Evolutionary conservation across 2,329 filamentous ascomycete species (phyloP).

Genomic region (Alternaria viburni): DNA sequence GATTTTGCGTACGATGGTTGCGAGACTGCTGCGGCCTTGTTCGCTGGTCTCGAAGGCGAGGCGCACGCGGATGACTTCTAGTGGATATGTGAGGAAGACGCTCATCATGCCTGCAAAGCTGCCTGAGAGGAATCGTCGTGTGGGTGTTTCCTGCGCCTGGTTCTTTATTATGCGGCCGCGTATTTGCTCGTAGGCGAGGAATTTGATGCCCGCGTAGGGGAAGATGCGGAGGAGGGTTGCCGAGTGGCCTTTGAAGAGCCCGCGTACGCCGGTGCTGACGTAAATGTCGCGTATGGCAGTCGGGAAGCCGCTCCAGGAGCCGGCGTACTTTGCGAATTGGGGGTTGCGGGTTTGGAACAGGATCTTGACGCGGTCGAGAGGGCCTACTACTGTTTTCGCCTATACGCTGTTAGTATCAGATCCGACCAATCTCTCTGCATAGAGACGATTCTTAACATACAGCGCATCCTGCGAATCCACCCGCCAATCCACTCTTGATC

Average conservation of each 20-base stretch:
- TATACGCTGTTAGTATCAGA: constrained; percentile 48
- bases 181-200: constrained; percentile 96
- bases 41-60: constrained; percentile 91
- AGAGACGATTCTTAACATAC: constrained; percentile 59
- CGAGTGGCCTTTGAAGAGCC: constrained; percentile 91
- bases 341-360: constrained; percentile 96
- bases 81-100: constrained; percentile 94
- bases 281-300: constrained; percentile 86
- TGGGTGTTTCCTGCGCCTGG: constrained; percentile 76
- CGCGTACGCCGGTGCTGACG: constrained; percentile 70
- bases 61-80: constrained; percentile 91
- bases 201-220: constrained; percentile 97
- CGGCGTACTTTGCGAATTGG: constrained; percentile 89
- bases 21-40: constrained; percentile 71
- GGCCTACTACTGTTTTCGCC: constrained; percentile 95
- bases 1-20: constrained; percentile 82
- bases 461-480: constrained; percentile 88
- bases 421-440: background rate
- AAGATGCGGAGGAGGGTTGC: constrained; percentile 94
- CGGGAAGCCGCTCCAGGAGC: constrained; percentile 85
- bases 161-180: constrained; percentile 76
- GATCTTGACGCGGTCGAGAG: constrained; percentile 97
- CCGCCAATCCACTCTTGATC: constrained; percentile 81
- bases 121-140: constrained; percentile 76
- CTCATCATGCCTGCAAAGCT: constrained; percentile 83